Percentiles rank a stretch among this genome's conserved stretches.
These are phyloP conservation scores for Lepidium campestre DNA, from an alignment of 441 rosid species.

Conservation along the genomic window DNA sequence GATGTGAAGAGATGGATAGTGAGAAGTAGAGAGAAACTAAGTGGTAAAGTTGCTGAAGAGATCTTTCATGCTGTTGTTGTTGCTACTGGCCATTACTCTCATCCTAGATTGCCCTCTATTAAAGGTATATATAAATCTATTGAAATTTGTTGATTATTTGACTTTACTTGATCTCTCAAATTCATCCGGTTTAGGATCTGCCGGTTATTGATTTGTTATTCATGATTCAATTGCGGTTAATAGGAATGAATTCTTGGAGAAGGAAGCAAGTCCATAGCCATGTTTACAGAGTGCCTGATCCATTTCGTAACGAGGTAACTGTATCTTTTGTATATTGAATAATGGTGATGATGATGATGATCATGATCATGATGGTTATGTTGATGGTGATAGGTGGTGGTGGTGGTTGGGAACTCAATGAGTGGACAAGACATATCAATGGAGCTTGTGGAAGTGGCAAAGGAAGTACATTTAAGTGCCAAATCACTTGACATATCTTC, in stretches of 20 bases:
- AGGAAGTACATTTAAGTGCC: conserved; percentile 71
- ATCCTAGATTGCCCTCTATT: conserved; percentile 68
- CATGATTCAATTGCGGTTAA: not conserved
- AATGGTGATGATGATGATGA: not conserved
- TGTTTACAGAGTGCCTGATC: conserved; percentile 69
- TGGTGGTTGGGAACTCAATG: conserved; percentile 70
- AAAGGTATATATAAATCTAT: conserved; percentile 57
- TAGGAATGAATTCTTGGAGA: conserved; percentile 85
- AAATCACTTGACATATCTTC: conserved; percentile 47
- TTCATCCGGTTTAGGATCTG: not conserved
- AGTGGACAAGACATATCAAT: conserved; percentile 93
- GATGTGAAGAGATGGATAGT: conserved; percentile 63
- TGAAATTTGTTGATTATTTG: not conserved
- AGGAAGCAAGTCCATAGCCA: conserved; percentile 88
- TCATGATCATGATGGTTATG: not conserved
- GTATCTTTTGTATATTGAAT: not conserved
- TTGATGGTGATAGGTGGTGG: conserved; percentile 57
- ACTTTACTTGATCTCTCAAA: no score
- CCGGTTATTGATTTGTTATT: not conserved
- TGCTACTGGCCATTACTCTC: conserved; percentile 82
- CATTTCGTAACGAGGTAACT: conserved; percentile 66
- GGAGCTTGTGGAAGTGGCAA: conserved; percentile 76
- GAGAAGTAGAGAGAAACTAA: conserved; percentile 37
- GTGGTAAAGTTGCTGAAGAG: conserved; percentile 47
- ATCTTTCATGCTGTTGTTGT: conserved; percentile 87